A percentile compares a stretch with the other conserved stretches of the same genome.
Evolutionary conservation across 768 basidiomycete species (phyloP).

Genomic region (Lentinula boryana): DNA sequence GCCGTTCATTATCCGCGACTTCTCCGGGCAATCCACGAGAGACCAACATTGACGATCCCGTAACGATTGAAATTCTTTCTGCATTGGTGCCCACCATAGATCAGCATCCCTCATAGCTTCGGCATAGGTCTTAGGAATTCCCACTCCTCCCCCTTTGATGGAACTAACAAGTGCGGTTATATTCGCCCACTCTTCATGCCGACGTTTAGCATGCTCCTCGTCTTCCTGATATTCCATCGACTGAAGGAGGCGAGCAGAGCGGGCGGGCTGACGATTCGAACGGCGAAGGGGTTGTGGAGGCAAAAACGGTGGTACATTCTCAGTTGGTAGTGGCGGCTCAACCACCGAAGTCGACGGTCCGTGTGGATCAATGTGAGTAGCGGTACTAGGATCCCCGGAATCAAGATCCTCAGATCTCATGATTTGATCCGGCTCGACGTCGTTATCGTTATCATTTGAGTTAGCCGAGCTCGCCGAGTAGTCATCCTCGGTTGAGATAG

Average conservation of each 20-base stretch:
- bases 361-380: no score
- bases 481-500: no score
- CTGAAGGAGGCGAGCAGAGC: neutral
- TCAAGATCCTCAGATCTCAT: no score
- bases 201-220: neutral
- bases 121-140: neutral
- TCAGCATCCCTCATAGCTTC: neutral
- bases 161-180: neutral
- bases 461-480: no score
- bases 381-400: no score
- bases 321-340: no score
- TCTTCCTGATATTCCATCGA: neutral
- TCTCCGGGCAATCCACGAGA: neutral
- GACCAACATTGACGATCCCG: neutral
- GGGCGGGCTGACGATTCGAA: no score
- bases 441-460: no score
- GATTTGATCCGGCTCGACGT: no score
- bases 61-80: neutral
- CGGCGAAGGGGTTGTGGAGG: no score
- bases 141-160: neutral
- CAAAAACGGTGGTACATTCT: no score
- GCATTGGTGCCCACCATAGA: neutral
- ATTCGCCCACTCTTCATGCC: neutral
- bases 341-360: no score
- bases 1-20: constrained; percentile 5